A percentile compares a stretch with the other conserved stretches of the same genome.
These are phyloP conservation scores for Ophiostoma quercus DNA, from an alignment of 2,329 filamentous ascomycete genomes.

Conservation along the genomic window DNA sequence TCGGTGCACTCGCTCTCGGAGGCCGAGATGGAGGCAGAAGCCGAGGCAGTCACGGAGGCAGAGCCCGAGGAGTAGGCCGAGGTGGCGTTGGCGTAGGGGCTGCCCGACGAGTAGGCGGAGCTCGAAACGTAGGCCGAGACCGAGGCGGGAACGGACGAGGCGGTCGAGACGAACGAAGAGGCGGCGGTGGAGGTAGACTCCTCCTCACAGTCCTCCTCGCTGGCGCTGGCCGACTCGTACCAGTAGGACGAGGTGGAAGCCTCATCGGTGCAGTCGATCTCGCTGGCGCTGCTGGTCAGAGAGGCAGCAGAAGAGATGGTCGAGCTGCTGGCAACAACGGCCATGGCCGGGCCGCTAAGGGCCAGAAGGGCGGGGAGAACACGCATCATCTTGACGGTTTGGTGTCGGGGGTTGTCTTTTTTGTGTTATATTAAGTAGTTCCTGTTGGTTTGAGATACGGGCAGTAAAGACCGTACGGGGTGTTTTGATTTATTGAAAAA, in stretches of 20 bases:
- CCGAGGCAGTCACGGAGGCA: neutral
- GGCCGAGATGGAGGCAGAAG: neutral
- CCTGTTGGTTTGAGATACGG: neutral
- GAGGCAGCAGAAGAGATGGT: slow-evolving; percentile 1
- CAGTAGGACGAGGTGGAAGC: slow-evolving; percentile 26
- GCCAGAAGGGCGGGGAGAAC: slow-evolving; percentile 12
- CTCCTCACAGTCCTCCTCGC: slow-evolving; percentile 18
- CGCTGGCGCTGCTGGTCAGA: slow-evolving; percentile 24
- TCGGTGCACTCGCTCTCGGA: neutral
- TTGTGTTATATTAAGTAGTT: neutral
- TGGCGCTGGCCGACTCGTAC: slow-evolving; percentile 25
- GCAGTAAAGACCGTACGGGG: neutral
- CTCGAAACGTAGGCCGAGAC: neutral
- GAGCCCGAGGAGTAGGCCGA: neutral
- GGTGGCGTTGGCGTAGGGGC: slow-evolving; percentile 9
- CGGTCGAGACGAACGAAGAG: neutral
- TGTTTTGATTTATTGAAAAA: neutral
- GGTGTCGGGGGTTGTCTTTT: neutral
- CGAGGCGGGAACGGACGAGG: slow-evolving; percentile 4
- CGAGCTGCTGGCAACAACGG: slow-evolving; percentile 18
- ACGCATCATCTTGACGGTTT: slow-evolving; percentile 4
- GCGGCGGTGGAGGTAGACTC: neutral
- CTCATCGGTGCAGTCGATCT: slow-evolving; percentile 22
- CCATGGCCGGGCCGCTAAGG: slow-evolving; percentile 15
- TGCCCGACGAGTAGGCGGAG: neutral